These are phyloP conservation scores for Colletotrichum nymphaeae DNA, from an alignment of 2,329 filamentous ascomycete genomes.

Conservation along the genomic window DNA sequence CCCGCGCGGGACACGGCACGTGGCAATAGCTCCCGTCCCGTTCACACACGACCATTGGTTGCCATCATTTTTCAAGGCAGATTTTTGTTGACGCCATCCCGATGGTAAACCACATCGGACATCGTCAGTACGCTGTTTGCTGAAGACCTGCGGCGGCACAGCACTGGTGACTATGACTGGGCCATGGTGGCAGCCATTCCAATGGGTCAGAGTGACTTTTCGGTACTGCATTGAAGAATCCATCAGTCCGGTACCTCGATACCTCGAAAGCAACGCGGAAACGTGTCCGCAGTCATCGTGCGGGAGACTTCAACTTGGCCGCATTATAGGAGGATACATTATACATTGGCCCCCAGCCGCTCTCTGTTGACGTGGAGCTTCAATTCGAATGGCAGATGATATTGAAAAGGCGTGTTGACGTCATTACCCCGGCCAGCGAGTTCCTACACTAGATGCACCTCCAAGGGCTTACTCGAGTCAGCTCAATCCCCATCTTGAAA, in stretches of 20 bases:
- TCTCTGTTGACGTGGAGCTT: constrained; percentile 7
- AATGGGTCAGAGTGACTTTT: neutral
- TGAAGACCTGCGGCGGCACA: neutral
- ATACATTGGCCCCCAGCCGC: too few relatives aligned
- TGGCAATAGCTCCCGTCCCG: constrained; percentile 14
- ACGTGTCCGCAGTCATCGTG: neutral
- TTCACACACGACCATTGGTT: neutral
- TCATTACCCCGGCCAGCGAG: neutral
- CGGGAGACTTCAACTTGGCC: neutral
- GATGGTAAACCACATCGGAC: neutral
- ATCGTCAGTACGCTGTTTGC: neutral
- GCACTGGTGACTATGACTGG: neutral
- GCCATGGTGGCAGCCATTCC: neutral
- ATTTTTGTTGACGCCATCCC: neutral
- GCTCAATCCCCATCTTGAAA: neutral
- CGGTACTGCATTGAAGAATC: constrained; percentile 10
- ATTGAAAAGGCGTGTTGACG: neutral
- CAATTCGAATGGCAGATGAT: neutral
- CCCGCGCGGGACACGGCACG: constrained; percentile 20
- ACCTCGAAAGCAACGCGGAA: neutral
- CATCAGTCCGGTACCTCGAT: neutral
- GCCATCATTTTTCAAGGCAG: neutral
- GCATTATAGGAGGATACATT: neutral
- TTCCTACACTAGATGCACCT: neutral
- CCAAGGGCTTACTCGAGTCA: neutral